Evolutionary conservation across 768 basidiomycete genomes (phyloP).

Genomic region (Hortiboletus flavorubellus): DNA sequence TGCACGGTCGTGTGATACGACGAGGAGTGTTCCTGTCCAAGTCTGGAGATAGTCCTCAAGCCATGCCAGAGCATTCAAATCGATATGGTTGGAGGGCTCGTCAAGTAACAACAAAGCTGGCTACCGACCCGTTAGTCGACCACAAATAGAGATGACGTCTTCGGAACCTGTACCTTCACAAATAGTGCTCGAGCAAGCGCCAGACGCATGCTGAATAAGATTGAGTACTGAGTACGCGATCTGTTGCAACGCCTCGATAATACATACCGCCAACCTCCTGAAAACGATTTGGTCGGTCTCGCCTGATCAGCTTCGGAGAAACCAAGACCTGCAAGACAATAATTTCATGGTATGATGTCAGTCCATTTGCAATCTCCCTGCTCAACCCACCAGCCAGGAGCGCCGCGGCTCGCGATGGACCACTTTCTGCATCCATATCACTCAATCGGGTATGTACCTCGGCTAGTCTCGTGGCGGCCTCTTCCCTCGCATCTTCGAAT

Average conservation of each 20-base stretch:
- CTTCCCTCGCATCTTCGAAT: slow-evolving; percentile 83
- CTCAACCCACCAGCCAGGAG: slow-evolving; percentile 68
- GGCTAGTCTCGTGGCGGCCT: slow-evolving; percentile 72
- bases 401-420: slow-evolving; percentile 89
- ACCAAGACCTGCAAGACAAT: slow-evolving; percentile 62
- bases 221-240: not conserved
- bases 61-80: slow-evolving; percentile 97
- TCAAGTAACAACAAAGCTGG: slow-evolving; percentile 78
- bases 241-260: not conserved
- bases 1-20: slow-evolving; percentile 98
- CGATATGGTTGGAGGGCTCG: slow-evolving; percentile 97
- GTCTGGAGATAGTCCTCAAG: slow-evolving; percentile 96
- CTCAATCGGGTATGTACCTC: slow-evolving; percentile 88
- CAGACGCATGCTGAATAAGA: slow-evolving; percentile 75
- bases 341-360: not conserved
- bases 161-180: slow-evolving; percentile 62
- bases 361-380: not conserved
- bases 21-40: slow-evolving; percentile 88
- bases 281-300: slow-evolving; percentile 80
- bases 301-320: slow-evolving; percentile 88
- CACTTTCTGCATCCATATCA: slow-evolving; percentile 99
- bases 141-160: not conserved
- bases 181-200: slow-evolving; percentile 94
- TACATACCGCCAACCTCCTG: slow-evolving; percentile 88
- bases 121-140: slow-evolving; percentile 32